Base-by-base conservation (phyloP, 2,329 filamentous ascomycete genomes). In the Coniochaeta ligniaria region DNA sequence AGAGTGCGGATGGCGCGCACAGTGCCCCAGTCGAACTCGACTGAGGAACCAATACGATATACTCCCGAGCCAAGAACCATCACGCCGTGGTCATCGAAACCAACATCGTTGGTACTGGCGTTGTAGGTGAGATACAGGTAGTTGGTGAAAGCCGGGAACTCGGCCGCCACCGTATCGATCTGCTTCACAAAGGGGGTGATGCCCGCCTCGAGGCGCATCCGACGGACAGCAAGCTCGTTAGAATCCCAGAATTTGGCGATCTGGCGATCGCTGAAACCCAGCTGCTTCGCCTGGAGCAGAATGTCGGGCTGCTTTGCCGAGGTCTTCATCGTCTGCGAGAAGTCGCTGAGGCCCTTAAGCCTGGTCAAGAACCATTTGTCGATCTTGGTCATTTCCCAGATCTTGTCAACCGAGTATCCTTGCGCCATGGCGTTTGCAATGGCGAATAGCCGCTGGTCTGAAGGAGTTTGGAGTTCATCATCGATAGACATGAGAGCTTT, bases 11-110 rank as follows among this genome's bases (percentile, higher is more conserved):
- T 96, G 6, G 95, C 92, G 62, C 94, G 84, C 31, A 99, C 95
- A 5, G 95, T 96, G 74, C 95, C 98, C 95, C 95, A 99, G 75
- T 99, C 95, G 74, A 99, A 99, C 73, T 99, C 95, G 62, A 99
- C 95, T 0, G 94, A 97, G 0, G 93, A 97, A 66, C 95, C 95
- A 65, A 99, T 99, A 63, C 95, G 87, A 80, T 98, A 98, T 11
- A 97, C 93, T 75, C 94, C 94, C 35, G 93, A 97, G 16, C 94
- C 94, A 33, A 98, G 82, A 9, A 99, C 94, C 92, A 98, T 97
- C 63, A 97, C 85, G 70, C 95, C 95, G 64, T 94, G 87, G 71
- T 99, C 95, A 11, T 92, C 82, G 70, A 98, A 98, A 16, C 73
- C 72, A 60, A 98, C 80, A 69, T 99, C 95, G 66, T 90, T 88